Evolutionary conservation across 257 asterid species (phyloP).

Genomic region (Eustoma russellianum): DNA sequence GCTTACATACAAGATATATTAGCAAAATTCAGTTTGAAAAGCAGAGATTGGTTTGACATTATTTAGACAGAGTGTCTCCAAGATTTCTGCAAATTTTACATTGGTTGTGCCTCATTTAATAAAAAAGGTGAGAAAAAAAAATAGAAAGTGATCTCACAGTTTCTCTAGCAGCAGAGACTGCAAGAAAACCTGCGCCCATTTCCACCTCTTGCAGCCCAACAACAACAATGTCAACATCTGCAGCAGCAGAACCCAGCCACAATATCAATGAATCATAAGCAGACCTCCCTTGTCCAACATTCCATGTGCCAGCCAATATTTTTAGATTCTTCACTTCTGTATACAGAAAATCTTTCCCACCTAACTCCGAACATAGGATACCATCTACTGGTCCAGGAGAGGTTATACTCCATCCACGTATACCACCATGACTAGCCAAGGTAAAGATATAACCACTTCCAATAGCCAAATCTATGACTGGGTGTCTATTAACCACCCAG

Average conservation of each 20-base stretch:
- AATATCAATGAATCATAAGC: constrained; percentile 77
- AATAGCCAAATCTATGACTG: constrained; percentile 62
- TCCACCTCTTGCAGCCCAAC: constrained; percentile 98
- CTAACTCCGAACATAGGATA: constrained; percentile 57
- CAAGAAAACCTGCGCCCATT: constrained; percentile 99
- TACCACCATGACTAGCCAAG: constrained; percentile 94
- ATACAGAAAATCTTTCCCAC: constrained; percentile 69
- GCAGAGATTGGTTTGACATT: too few relatives aligned
- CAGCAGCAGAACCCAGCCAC: constrained; percentile 84
- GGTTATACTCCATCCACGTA: constrained; percentile 89
- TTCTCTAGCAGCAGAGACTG: constrained; percentile 99
- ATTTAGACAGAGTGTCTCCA: too few relatives aligned
- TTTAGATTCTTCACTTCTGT: constrained; percentile 70
- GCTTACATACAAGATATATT: too few relatives aligned
- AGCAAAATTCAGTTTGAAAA: too few relatives aligned
- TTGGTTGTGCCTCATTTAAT: neutral
- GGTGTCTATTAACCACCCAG: constrained; percentile 82
- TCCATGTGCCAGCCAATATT: constrained; percentile 96
- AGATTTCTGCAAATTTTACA: too few relatives aligned
- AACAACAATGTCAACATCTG: constrained; percentile 59
- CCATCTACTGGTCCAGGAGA: constrained; percentile 84
- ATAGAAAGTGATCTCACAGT: constrained; percentile 43
- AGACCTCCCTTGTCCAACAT: constrained; percentile 95
- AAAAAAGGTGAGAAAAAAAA: neutral
- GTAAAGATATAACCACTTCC: constrained; percentile 62